Base-by-base conservation (phyloP, 805 yeast genomes). In the Zygosaccharomyces lentus region DNA sequence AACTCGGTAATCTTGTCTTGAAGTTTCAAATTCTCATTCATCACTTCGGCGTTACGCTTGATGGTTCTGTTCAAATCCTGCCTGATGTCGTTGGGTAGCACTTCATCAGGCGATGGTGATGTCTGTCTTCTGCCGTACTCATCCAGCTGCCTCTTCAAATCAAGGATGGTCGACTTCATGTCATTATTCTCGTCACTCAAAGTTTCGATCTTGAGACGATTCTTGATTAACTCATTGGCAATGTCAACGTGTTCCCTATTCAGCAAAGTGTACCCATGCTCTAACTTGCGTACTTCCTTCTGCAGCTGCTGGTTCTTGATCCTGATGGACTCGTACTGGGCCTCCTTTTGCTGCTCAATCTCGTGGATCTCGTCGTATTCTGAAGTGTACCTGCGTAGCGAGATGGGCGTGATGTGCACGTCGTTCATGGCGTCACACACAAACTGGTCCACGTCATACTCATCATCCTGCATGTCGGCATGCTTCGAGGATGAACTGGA, bases 161-260 rank as follows among this genome's bases (percentile, higher is more conserved):
- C 78, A 1, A 62, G 66, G 32, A 82, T 75, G 43, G 72, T 76
- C 1, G 63, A 60, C 23, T 68, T 62, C 41, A 89, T 67, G 37
- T 81, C 86, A 21, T 70, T 74, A 50, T 87, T 86, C 48, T 87
- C 95, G 55, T 87, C 91, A 41, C 76, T 71, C 21, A 91, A 64
- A 27, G 84, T 82, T 2, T 95, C 96, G 21, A 85, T 72, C 44
- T 73, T 76, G 34, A 90, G 77, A 58, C 93, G 82, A 32, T 86
- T 83, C 52, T 79, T 80, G 27, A 91, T 88, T 81, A 93, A 79
- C 53, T 82, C 87, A 66, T 90, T 91, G 3, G 96, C 95, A 31
- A 89, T 78, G 45, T 79, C 84, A 24, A 89, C 78, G 64, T 93
- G 97, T 58, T 90, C 96, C 49, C 78, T 73, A 60, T 87, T 88